Evolutionary conservation across 2,329 filamentous ascomycete genomes (phyloP).

Genomic region (Phialemoniopsis sp.): DNA sequence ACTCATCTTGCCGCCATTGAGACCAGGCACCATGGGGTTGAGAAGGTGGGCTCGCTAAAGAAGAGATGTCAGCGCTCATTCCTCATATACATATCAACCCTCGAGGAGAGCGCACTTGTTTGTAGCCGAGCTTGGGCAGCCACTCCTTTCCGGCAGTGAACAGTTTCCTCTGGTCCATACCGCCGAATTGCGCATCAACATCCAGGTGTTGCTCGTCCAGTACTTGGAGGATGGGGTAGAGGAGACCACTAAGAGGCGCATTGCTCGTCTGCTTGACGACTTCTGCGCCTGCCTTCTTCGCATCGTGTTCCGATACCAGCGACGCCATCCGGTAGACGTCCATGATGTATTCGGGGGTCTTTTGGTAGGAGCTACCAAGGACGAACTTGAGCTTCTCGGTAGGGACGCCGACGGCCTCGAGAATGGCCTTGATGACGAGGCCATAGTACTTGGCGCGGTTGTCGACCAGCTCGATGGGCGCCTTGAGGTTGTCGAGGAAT

Average conservation of each 20-base stretch:
- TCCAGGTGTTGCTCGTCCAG: conserved; percentile 87
- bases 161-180: conserved; percentile 83
- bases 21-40: conserved; percentile 79
- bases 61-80: background rate
- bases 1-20: conserved; percentile 84
- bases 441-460: conserved; percentile 82
- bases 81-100: too few species aligned
- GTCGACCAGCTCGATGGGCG: conserved; percentile 82
- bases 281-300: conserved; percentile 87
- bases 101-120: conserved; percentile 51
- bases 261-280: conserved; percentile 90
- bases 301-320: conserved; percentile 71
- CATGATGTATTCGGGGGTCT: conserved; percentile 71
- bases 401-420: conserved; percentile 74
- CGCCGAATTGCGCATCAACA: conserved; percentile 86
- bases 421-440: conserved; percentile 67
- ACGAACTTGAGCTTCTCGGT: conserved; percentile 80
- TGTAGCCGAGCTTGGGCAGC: conserved; percentile 82
- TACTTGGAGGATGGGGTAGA: conserved; percentile 86
- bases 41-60: conserved; percentile 47
- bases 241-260: conserved; percentile 66
- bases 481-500: conserved; percentile 80
- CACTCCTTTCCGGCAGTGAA: conserved; percentile 83
- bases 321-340: conserved; percentile 76
- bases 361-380: conserved; percentile 80